These are phyloP conservation scores for Melocanna baccifera DNA, from an alignment of 176 grass and related monocot genomes.

Conservation along the genomic window DNA sequence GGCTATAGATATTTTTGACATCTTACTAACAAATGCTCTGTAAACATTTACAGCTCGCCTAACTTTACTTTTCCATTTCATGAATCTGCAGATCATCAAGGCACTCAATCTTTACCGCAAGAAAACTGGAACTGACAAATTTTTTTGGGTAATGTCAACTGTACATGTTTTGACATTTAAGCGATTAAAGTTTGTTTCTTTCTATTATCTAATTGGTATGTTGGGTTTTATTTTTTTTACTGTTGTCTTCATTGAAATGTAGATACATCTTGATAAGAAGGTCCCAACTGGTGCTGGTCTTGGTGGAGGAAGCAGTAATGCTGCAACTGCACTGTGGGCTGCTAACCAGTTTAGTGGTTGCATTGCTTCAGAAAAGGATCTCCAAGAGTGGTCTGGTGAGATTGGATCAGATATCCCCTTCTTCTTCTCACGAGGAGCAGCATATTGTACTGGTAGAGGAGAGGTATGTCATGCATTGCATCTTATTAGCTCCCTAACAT, in stretches of 20 bases:
- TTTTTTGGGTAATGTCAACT: slow-evolving; percentile 71
- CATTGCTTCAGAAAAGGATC: slow-evolving; percentile 90
- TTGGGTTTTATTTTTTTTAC: background rate
- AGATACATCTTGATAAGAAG: slow-evolving; percentile 99
- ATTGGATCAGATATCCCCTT: slow-evolving; percentile 98
- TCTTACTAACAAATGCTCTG: background rate
- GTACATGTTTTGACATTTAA: background rate
- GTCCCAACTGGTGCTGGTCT: slow-evolving; percentile 98
- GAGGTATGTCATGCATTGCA: slow-evolving; percentile 52
- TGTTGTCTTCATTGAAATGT: slow-evolving; percentile 9
- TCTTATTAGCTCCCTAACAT: background rate
- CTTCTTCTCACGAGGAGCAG: slow-evolving; percentile 91
- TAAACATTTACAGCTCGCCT: slow-evolving; percentile 2
- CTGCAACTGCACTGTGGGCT: slow-evolving; percentile 94
- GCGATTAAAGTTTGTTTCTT: background rate
- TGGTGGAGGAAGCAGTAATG: slow-evolving; percentile 97
- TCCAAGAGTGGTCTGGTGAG: slow-evolving; percentile 96
- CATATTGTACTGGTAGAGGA: slow-evolving; percentile 92
- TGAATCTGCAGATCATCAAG: slow-evolving; percentile 77
- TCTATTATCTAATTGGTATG: background rate
- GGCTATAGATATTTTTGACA: background rate
- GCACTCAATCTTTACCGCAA: slow-evolving; percentile 92
- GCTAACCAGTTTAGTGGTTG: slow-evolving; percentile 95
- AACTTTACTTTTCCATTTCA: slow-evolving; percentile 31
- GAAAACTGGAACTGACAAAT: slow-evolving; percentile 93